These are phyloP conservation scores for Galerina marginata DNA, from an alignment of 768 basidiomycete species.

Conservation along the genomic window DNA sequence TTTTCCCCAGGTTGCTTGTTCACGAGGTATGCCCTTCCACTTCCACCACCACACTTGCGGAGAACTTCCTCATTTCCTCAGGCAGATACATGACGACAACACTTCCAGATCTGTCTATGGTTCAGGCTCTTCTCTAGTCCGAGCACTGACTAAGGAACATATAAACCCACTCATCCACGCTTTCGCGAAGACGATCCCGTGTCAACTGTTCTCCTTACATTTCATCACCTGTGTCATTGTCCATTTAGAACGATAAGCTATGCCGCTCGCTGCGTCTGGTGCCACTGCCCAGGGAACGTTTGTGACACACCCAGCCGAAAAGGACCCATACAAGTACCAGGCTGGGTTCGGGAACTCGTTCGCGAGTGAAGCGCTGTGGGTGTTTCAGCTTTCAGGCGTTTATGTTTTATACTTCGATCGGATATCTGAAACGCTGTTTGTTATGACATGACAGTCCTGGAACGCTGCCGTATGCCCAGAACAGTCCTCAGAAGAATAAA, in stretches of 20 bases:
- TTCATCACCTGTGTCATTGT: background rate
- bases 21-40: constrained; percentile 20
- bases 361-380: constrained; percentile 60
- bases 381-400: constrained; percentile 5
- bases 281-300: constrained; percentile 47
- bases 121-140: no score
- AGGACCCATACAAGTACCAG: constrained; percentile 63
- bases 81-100: no score
- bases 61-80: background rate
- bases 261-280: constrained; percentile 35
- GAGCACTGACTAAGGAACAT: no score
- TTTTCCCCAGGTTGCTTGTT: constrained; percentile 6
- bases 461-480: constrained; percentile 61
- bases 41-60: constrained; percentile 9
- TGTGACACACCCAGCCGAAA: constrained; percentile 39
- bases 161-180: no score
- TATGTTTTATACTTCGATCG: background rate
- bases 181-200: background rate
- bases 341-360: constrained; percentile 65
- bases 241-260: constrained; percentile 1
- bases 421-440: background rate
- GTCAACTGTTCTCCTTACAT: background rate
- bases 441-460: constrained; percentile 46
- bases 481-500: constrained; percentile 65
- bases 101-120: no score